Evolutionary conservation across 2,329 filamentous ascomycete species (phyloP), one percentile per base, ranked within the genome.

Genomic region (Fusarium austroafricanum): DNA sequence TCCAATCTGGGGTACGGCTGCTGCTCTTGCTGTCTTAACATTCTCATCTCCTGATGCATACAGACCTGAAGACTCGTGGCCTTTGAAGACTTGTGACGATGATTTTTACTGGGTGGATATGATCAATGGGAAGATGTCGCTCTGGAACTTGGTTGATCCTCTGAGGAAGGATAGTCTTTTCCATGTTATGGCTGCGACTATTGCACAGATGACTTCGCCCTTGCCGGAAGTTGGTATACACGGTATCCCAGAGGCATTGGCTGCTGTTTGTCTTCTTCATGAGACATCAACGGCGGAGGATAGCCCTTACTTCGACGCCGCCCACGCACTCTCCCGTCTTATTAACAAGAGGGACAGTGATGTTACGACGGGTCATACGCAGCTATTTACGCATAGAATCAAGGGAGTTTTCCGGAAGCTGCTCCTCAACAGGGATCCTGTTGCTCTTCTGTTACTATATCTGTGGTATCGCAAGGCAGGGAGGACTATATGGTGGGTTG

Each of bases 1-100:
- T 61, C 70, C 82, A 14, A 78, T 84, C 5, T 85, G 83, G 83
- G 80, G 75, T 4, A 82, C 81, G 8, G 82, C 82, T 0, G 80
- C 82, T 21, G 78, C 79, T 10, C 65, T 84, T 1, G 78, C 76
- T 2, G 70, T 83, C 3, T 44, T 83, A 2, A 66, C 77, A 1
- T 83, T 83, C 60, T 75, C 80, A 0, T 79, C 77, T 3, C 75
- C 80, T 0, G 80, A 84, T 43, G 77, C 78, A 3, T 51, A 49
- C 45, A 63, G 52, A 0, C 67, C 76, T 0, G 73, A 77, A 43
- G 61, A 77, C 14, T 71, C 78, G 1, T 81, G 79, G 79, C 79
- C 79, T 2, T 33, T 80, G 0, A 76, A 67, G 2, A 14, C 71
- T 3, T 59, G 61, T 0, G 10, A 53, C 2, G 68, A 71, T 2